phyloP scores from a whole-genome alignment of 2,329 filamentous ascomycete genomes.

The Xylaria sp. region DNA sequence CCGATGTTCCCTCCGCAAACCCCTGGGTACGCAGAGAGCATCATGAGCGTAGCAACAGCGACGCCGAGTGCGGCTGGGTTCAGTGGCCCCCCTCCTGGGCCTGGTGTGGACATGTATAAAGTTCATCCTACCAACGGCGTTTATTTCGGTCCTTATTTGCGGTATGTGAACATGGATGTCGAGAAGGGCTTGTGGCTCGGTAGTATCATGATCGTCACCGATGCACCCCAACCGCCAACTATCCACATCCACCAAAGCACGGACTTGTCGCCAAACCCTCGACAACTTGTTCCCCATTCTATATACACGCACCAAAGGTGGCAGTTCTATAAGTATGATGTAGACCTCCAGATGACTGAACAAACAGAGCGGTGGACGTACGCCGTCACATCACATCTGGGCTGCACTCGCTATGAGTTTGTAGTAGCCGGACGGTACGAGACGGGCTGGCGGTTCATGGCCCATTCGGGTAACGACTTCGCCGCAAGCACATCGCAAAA shows the following conservation, averaged over 20 bases:
- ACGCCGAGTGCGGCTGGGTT: slow-evolving; percentile 85
- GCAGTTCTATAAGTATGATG: slow-evolving; percentile 95
- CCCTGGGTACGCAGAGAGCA: slow-evolving; percentile 85
- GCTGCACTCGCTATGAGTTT: slow-evolving; percentile 98
- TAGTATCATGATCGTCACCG: slow-evolving; percentile 92
- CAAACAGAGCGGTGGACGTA: slow-evolving; percentile 93
- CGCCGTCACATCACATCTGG: slow-evolving; percentile 94
- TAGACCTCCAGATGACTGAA: slow-evolving; percentile 91
- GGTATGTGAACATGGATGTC: slow-evolving; percentile 97
- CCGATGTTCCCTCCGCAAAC: slow-evolving; percentile 86
- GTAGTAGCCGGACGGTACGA: slow-evolving; percentile 90
- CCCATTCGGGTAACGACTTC: slow-evolving; percentile 97
- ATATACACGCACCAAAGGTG: slow-evolving; percentile 93
- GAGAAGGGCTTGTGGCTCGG: slow-evolving; percentile 92
- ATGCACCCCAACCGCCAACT: slow-evolving; percentile 90
- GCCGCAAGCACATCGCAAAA: slow-evolving; percentile 86
- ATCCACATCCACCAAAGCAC: slow-evolving; percentile 93
- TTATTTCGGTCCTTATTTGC: slow-evolving; percentile 95
- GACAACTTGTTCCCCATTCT: slow-evolving; percentile 82
- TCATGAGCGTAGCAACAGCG: slow-evolving; percentile 79
- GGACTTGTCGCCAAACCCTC: slow-evolving; percentile 91
- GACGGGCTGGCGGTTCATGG: slow-evolving; percentile 93
- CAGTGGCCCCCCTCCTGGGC: slow-evolving; percentile 85
- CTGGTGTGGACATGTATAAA: slow-evolving; percentile 94
- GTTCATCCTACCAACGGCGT: slow-evolving; percentile 94